Evolutionary conservation across 352 stramenopile species (phyloP).

Genomic region (Globisporangium nodosum): DNA sequence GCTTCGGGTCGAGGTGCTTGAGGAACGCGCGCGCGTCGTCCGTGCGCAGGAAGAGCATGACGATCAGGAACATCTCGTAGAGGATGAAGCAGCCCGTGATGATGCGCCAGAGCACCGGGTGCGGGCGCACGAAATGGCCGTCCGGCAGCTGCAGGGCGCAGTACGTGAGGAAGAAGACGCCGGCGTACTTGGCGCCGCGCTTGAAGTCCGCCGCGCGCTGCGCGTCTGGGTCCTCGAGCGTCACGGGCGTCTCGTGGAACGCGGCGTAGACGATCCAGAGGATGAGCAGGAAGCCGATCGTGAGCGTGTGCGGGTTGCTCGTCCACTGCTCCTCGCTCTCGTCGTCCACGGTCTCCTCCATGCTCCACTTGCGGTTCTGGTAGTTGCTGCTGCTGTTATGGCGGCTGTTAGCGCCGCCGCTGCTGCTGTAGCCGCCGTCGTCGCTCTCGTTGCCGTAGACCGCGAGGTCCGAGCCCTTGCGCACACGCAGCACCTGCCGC

Average conservation of each 20-base stretch:
- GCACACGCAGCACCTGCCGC: constrained; percentile 51
- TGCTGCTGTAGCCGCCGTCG: constrained; percentile 35
- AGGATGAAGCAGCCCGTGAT: constrained; percentile 89
- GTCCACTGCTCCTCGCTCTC: constrained; percentile 77
- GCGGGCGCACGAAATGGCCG: constrained; percentile 82
- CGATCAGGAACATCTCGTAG: constrained; percentile 88
- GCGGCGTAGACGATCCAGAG: constrained; percentile 83
- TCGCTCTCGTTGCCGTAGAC: constrained; percentile 48
- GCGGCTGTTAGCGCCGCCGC: constrained; percentile 13
- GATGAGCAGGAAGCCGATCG: constrained; percentile 74
- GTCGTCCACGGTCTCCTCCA: constrained; percentile 75
- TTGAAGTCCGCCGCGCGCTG: constrained; percentile 52
- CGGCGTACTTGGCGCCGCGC: constrained; percentile 72
- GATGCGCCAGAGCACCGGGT: constrained; percentile 89
- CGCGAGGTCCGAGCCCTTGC: constrained; percentile 52
- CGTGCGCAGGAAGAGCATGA: constrained; percentile 82
- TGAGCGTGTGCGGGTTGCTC: constrained; percentile 79
- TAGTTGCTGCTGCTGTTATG: constrained; percentile 40
- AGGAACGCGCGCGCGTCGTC: constrained; percentile 80
- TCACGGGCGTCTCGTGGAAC: constrained; percentile 48
- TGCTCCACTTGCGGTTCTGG: constrained; percentile 80
- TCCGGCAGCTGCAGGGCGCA: constrained; percentile 82
- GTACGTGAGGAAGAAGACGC: constrained; percentile 85
- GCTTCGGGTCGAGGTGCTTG: constrained; percentile 71
- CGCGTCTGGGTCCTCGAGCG: constrained; percentile 28